Conservation (phyloP, 257 asterid species). For the Primulina eburnea region DNA sequence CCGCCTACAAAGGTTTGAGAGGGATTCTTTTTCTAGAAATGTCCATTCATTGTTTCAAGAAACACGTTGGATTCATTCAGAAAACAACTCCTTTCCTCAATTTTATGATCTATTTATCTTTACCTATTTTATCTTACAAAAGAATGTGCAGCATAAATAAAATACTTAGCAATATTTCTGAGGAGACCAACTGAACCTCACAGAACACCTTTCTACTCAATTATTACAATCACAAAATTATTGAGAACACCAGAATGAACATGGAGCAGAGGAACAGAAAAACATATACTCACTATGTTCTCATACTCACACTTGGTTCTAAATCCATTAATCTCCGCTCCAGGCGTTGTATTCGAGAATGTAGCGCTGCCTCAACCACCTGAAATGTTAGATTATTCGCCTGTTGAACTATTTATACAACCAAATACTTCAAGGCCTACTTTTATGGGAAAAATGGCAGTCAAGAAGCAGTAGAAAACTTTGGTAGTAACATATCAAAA, state of each 20-base stretch:
- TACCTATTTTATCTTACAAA: no score
- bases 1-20: slow-evolving; percentile 3
- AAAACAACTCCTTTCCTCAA: no score
- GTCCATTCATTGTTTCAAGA: neutral
- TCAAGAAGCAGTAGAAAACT: slow-evolving; percentile 6
- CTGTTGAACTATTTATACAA: slow-evolving; percentile 22
- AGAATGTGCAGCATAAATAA: neutral
- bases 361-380: slow-evolving; percentile 99
- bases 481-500: slow-evolving; percentile 3
- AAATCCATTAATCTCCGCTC: slow-evolving; percentile 77
- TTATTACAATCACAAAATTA: neutral
- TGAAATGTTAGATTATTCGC: slow-evolving; percentile 20
- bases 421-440: slow-evolving; percentile 19
- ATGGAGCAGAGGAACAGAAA: slow-evolving; percentile 16
- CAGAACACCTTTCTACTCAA: slow-evolving; percentile 9
- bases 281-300: slow-evolving; percentile 35
- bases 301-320: slow-evolving; percentile 90
- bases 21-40: slow-evolving; percentile 12
- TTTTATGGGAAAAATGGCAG: neutral
- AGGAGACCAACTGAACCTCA: slow-evolving; percentile 11
- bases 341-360: slow-evolving; percentile 84
- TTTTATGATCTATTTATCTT: no score
- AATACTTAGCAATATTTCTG: neutral
- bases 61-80: neutral
- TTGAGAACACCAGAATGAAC: slow-evolving; percentile 3